These are phyloP conservation scores for Eucalyptus dawsonii DNA, from an alignment of 345 rosid genomes.

Conservation along the genomic window DNA sequence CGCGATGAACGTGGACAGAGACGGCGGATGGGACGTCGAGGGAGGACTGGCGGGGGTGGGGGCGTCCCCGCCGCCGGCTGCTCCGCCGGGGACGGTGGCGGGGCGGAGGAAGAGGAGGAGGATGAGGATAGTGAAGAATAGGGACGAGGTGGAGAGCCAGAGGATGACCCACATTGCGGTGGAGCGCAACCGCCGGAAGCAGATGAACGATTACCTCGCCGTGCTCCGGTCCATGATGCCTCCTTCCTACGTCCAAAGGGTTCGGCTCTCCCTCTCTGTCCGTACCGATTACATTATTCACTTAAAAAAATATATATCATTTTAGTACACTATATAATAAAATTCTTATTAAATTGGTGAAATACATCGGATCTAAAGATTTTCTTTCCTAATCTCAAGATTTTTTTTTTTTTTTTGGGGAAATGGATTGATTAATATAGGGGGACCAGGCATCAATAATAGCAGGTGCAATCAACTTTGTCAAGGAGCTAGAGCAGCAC, in stretches of 20 bases:
- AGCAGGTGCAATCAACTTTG: slow-evolving; percentile 61
- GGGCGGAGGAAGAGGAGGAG: slow-evolving; percentile 25
- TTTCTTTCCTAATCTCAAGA: too few relatives aligned
- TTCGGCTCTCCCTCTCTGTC: not conserved
- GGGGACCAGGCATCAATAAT: slow-evolving; percentile 74
- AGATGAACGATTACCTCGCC: slow-evolving; percentile 56
- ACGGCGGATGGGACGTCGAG: not conserved
- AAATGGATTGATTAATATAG: slow-evolving; percentile 2
- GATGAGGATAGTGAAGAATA: slow-evolving; percentile 17
- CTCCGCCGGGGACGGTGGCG: not conserved
- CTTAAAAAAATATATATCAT: not conserved
- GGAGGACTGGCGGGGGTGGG: not conserved
- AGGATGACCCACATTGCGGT: slow-evolving; percentile 63
- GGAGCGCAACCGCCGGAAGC: slow-evolving; percentile 66
- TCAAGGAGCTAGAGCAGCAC: slow-evolving; percentile 62
- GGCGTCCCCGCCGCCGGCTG: not conserved
- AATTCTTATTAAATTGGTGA: not conserved
- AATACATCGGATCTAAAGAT: not conserved
- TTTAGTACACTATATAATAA: not conserved
- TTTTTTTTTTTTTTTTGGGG: not conserved
- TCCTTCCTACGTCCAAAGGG: slow-evolving; percentile 47
- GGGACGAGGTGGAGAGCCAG: slow-evolving; percentile 47
- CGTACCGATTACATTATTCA: not conserved
- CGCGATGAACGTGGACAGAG: not conserved
- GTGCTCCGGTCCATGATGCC: slow-evolving; percentile 54